Evolutionary conservation across 1,284 basidiomycete species (phyloP), one percentile per base, ranked within the genome.

Genomic region (Meira miltonrushii): DNA sequence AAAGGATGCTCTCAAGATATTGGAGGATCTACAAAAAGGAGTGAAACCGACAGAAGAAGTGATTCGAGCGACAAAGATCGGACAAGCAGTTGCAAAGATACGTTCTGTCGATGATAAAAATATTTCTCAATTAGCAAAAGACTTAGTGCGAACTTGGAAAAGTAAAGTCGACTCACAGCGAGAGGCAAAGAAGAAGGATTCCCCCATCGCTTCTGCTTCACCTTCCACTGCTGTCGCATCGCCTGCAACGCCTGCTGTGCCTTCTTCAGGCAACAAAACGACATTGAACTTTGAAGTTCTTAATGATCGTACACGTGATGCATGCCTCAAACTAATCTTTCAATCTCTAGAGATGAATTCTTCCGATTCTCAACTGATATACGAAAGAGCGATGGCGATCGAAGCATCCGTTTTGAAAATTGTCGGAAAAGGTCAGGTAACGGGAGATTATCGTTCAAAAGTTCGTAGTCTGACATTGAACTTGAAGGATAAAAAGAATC

Each of bases 401-500:
- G 83, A 84, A 67, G 61, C 68, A 23, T 79, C 80, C 1, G 77
- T 79, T 12, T 66, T 74, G 47, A 57, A 61, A 17, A 66, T 68
- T 38, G 59, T 71, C 23, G 71, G 73, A 37, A 64, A 65, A 28
- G 68, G 70, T 39, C 50, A 49, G 2, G 64, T 70, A 51, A 72
- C 66, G 40, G 55, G 63, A 43, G 74, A 77, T 38, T 92, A 92
- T 79, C 87, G 85, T 66, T 79, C 82, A 78, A 96, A 92, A 79
- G 89, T 97, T 62, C 87, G 94, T 28, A 87, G 87, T n/a, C 80
- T 97, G 40, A 93, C 85, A 75, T 87, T 95, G 69, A 97, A 88
- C 79, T 82, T 98, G 68, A 96, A 95, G 79, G 94, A 95, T 80
- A 94, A 92, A 81, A 87, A 87, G 71, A 97, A 98, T 78, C 92